Base-by-base conservation (phyloP, 2,329 filamentous ascomycete species). In the Diaporthe sp. region DNA sequence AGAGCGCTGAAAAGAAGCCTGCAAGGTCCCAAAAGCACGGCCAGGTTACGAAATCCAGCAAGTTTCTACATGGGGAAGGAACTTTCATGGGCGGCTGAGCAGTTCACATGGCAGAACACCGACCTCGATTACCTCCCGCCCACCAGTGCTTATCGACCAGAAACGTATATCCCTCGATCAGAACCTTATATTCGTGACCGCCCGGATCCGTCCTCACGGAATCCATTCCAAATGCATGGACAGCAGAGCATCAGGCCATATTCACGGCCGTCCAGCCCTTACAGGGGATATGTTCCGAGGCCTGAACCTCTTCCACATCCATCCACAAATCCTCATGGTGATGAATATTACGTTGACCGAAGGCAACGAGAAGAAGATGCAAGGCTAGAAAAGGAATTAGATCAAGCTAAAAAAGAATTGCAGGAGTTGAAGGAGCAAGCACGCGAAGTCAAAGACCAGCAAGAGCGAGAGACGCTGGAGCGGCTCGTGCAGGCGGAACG, bases 1-100 rank as follows among this genome's bases (percentile, higher is more conserved):
- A 67, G 62, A 51, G 62, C 62, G 9, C 3, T 67, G 44, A 67
- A 67, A 42, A 31, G 62, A 19, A 67, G 62, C 13, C 44, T 67
- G 2, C 28, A 51, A 25, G 62, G 62, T 12, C 62, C 44, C 22
- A 67, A 42, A 51, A 51, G 44, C 31, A 67, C 28, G 22, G 44
- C 44, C 22, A 51, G 28, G 22, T 9, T 67, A 42, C 62, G 62
- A n/a, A 25, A 51, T 22, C 28, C 44, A 17, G 42, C 44, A 4
- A 13, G 31, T 5, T 67, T 67, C 44, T 67, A 67, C 8, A 51
- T 67, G 6, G 44, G 7, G 4, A 51, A 37, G 4, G 44, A 6
- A 10, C 44, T 67, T 7, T 8, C 44, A 17, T 6, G 12, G n/a
- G 28, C 17, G 31, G 44, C 31, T 67, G 28, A 67, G 44, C 28